These are phyloP conservation scores for Stagonosporopsis tanaceti DNA, from an alignment of 2,329 filamentous ascomycete genomes.

Conservation along the genomic window DNA sequence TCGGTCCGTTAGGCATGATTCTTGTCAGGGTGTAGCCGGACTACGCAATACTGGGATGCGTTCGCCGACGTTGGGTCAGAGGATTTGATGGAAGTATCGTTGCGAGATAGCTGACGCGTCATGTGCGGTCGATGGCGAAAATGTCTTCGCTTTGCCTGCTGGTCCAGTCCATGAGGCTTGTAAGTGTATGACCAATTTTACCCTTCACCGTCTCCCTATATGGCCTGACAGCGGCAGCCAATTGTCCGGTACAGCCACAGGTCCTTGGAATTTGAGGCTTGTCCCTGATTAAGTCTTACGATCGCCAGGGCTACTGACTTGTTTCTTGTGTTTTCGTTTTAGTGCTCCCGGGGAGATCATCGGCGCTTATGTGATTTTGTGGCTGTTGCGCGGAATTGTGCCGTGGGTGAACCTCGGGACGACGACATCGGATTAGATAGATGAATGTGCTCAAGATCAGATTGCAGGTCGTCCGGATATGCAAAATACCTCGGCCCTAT, in stretches of 20 bases:
- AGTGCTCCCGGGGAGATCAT: neutral
- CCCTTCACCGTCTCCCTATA: too few relatives aligned
- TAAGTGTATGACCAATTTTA: too few relatives aligned
- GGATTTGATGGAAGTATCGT: neutral
- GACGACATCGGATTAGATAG: neutral
- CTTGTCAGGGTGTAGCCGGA: neutral
- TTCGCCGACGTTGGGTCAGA: neutral
- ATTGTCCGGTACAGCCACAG: neutral
- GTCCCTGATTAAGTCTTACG: neutral
- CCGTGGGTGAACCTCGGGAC: neutral
- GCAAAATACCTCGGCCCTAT: too few relatives aligned
- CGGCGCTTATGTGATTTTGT: conserved; percentile 1
- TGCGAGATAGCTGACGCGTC: neutral
- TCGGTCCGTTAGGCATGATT: conserved; percentile 1
- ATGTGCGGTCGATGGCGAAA: neutral
- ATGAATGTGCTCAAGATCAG: too few relatives aligned
- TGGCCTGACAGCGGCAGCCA: neutral
- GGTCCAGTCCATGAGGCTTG: too few relatives aligned
- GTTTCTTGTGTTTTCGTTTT: conserved; percentile 1
- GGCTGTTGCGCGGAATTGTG: neutral
- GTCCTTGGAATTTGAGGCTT: neutral
- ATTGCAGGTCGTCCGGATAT: too few relatives aligned
- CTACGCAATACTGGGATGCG: neutral
- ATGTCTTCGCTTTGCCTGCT: too few relatives aligned
- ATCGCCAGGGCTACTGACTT: conserved; percentile 1